These are phyloP conservation scores for Xylaria intraflava DNA, from an alignment of 495 filamentous ascomycete genomes.

Conservation along the genomic window DNA sequence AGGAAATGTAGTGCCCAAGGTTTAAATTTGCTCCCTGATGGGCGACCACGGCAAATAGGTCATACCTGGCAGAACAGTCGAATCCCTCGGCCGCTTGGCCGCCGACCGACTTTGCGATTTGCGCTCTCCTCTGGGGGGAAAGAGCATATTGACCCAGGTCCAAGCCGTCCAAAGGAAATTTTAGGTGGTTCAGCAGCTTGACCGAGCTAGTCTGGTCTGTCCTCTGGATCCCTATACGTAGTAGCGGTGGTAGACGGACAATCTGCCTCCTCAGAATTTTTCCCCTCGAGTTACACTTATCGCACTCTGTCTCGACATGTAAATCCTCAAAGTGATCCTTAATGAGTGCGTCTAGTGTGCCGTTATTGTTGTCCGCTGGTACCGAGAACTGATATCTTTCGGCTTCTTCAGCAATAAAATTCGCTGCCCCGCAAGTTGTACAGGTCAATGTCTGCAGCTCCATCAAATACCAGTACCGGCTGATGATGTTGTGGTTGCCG, in stretches of 20 bases:
- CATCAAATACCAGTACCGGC: constrained; percentile 34
- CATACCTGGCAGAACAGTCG: constrained; percentile 28
- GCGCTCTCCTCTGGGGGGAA: not conserved
- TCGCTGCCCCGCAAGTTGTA: constrained; percentile 20
- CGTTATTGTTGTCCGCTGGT: not conserved
- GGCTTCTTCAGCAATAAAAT: not conserved
- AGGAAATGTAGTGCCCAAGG: constrained; percentile 41
- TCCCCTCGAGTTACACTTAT: not conserved
- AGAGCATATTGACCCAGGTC: not conserved
- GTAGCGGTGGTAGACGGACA: constrained; percentile 3
- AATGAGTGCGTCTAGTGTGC: not conserved
- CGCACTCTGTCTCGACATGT: not conserved
- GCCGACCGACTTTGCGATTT: constrained; percentile 3
- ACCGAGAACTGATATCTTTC: constrained; percentile 3
- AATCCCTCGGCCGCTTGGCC: not conserved
- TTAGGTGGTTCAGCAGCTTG: not conserved
- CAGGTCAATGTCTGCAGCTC: constrained; percentile 25
- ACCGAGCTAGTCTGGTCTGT: not conserved
- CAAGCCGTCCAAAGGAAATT: constrained; percentile 1
- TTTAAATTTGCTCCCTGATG: constrained; percentile 24
- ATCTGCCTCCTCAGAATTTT: not conserved
- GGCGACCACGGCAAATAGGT: constrained; percentile 40
- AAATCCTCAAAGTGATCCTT: not conserved
- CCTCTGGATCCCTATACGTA: constrained; percentile 3
- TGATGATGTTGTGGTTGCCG: constrained; percentile 25